Percentiles rank a stretch among this genome's conserved stretches.
Evolutionary conservation across 176 grass and related monocot genomes (phyloP).

Genomic region (Avena eriantha): DNA sequence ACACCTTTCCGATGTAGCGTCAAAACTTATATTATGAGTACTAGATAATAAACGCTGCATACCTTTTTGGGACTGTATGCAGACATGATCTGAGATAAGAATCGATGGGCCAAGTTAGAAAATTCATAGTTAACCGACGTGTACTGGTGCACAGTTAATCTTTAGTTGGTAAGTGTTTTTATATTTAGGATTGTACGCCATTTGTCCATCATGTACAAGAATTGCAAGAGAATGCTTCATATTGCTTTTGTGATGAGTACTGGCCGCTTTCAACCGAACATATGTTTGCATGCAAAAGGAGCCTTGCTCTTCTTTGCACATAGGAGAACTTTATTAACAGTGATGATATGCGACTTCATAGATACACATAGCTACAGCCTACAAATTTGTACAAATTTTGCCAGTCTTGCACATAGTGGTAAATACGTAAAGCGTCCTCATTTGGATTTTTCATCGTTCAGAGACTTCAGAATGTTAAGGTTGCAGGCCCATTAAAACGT

Average conservation of each 20-base stretch:
- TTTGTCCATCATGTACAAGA: background rate
- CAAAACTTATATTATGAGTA: background rate
- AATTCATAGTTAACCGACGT: background rate
- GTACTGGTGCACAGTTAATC: background rate
- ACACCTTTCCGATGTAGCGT: background rate
- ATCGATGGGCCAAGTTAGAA: background rate
- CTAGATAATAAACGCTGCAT: background rate
- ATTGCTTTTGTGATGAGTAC: background rate
- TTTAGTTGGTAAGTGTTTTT: background rate
- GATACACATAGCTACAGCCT: background rate
- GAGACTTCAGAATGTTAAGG: background rate
- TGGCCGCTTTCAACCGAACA: background rate
- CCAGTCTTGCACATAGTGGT: background rate
- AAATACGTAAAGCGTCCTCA: background rate
- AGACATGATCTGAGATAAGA: background rate
- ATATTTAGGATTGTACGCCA: background rate
- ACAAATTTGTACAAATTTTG: background rate
- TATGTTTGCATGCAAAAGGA: background rate
- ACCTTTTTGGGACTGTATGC: background rate
- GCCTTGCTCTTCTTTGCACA: background rate
- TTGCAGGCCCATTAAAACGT: background rate
- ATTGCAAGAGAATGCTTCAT: background rate
- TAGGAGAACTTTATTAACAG: background rate
- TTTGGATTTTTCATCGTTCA: background rate
- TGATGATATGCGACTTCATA: slow-evolving; percentile 11